Base-by-base conservation (phyloP, 1,284 basidiomycete genomes). In the Puccinia novopanici region DNA sequence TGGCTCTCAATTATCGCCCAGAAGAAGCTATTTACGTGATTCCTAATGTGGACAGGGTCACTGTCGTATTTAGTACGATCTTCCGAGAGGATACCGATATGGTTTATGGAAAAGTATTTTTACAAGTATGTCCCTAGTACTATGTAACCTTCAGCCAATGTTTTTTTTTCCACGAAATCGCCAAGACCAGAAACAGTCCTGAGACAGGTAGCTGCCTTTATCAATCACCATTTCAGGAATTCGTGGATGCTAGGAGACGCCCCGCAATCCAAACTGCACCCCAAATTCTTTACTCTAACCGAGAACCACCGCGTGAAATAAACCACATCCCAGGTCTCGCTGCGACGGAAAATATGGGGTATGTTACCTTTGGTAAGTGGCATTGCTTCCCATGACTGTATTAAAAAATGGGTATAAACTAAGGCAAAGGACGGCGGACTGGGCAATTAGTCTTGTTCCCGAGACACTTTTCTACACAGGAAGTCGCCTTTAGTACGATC, bases 71-170 rank as follows among this genome's bases (percentile, higher is more conserved):
- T 87, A 95, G 93, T 4, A 99, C 97, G 15, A 90, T 95, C 65
- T 99, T 99, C 88, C 90, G 92, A 84, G 97, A 99, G 84, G 97
- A 99, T 87, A 98, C 96, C 8, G 97, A 99, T 87, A 90, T 94
- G 79, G 93, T 98, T 74, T 94, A 95, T 85, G 97, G 97, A 34
- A 95, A 95, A 85, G 93, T 99, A 8, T 99, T 99, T 88, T 87
- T 99, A 81, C 97, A 99, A 89, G 94, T 93, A 82, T 82, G 89
- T 86, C 45, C n/a, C n/a, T n/a, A n/a, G n/a, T n/a, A n/a, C n/a
- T n/a, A n/a, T n/a, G n/a, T n/a, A n/a, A n/a, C n/a, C n/a, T n/a
- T n/a, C n/a, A n/a, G n/a, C n/a, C n/a, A n/a, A n/a, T n/a, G n/a
- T n/a, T n/a, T n/a, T n/a, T n/a, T n/a, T n/a, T n/a, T n/a, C n/a